These are phyloP conservation scores for Termitomyces sp. DNA, from an alignment of 768 basidiomycete species.

Conservation along the genomic window DNA sequence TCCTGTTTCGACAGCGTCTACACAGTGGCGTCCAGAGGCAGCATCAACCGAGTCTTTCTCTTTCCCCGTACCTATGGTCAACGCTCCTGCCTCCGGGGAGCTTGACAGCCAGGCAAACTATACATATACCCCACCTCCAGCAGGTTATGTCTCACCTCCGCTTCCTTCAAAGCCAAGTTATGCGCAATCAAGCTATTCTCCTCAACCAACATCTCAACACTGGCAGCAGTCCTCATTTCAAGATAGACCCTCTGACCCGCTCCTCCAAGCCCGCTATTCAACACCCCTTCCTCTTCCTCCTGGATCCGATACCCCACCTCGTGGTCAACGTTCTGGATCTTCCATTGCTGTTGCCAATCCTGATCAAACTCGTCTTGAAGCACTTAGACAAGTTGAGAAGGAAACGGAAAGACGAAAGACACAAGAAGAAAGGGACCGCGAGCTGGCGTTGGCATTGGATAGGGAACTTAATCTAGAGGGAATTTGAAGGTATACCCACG, in stretches of 20 bases:
- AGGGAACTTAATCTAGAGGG: neutral
- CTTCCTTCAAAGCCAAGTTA: neutral
- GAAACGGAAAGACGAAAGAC: constrained; percentile 29
- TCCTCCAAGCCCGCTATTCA: constrained; percentile 43
- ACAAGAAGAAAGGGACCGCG: constrained; percentile 40
- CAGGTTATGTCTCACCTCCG: neutral
- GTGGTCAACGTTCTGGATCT: constrained; percentile 18
- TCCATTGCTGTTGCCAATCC: constrained; percentile 23
- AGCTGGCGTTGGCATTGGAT: constrained; percentile 43
- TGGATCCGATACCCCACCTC: constrained; percentile 16
- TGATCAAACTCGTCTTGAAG: constrained; percentile 29
- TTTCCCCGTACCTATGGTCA: constrained; percentile 27
- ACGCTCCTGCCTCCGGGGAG: neutral
- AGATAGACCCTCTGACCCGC: constrained; percentile 33
- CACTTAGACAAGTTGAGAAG: constrained; percentile 32
- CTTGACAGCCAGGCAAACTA: neutral
- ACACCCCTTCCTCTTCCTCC: constrained; percentile 53
- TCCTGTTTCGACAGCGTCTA: neutral
- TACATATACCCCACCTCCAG: neutral
- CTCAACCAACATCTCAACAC: constrained; percentile 9
- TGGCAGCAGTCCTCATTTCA: constrained; percentile 5
- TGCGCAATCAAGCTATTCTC: neutral
- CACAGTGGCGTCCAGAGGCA: neutral
- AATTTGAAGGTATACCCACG: neutral
- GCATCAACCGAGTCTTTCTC: constrained; percentile 6